Evolutionary conservation across 2,329 filamentous ascomycete genomes (phyloP), one percentile per base, ranked within the genome.

Genomic region (Aspergillus udagawae): DNA sequence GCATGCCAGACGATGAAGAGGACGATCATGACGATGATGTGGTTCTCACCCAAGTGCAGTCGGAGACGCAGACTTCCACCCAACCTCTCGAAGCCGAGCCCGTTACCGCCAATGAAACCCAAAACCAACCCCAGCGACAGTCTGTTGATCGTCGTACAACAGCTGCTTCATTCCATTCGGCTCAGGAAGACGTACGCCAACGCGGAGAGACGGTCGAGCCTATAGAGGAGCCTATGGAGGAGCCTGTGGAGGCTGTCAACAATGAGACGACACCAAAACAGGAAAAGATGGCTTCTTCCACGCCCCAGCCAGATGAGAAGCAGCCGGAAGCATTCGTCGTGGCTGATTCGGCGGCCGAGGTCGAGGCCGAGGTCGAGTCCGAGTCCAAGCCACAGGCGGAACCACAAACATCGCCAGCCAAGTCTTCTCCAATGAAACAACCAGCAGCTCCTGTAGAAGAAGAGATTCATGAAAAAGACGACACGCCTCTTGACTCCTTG

Each of bases 131-230:
- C 17, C 60, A 61, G 14, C 68, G 69, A 32, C 57, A 63, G 6
- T 71, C 69, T 2, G 57, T 67, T 38, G 69, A 69, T 44, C 67
- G 73, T 50, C 73, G 76, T 52, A 76, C 73, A 9, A 75, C 75
- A 9, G 76, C 77, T 49, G 73, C 70, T 25, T 79, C 77, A 1
- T 80, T 80, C 61, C 77, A 80, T 56, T 80, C 78, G 8, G 78
- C 78, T 9, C 71, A 69, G 52, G 75, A 78, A 60, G 66, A 76
- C 51, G 62, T 71, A 32, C 63, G 67, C 49, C 58, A 70, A 49
- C 69, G 73, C 23, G 70, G 63, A 55, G 64, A 72, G 58, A 77
- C 72, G 1, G 68, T 70, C 14, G 74, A 78, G 52, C 75, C 74
- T 9, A 66, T 67, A 55, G 44, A 25, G 5, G 23, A 25, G 12